Percentiles rank a stretch among this genome's conserved stretches.
phyloP scores from a whole-genome alignment of 176 grass and related monocot genomes.

The Elymus sibiricus region DNA sequence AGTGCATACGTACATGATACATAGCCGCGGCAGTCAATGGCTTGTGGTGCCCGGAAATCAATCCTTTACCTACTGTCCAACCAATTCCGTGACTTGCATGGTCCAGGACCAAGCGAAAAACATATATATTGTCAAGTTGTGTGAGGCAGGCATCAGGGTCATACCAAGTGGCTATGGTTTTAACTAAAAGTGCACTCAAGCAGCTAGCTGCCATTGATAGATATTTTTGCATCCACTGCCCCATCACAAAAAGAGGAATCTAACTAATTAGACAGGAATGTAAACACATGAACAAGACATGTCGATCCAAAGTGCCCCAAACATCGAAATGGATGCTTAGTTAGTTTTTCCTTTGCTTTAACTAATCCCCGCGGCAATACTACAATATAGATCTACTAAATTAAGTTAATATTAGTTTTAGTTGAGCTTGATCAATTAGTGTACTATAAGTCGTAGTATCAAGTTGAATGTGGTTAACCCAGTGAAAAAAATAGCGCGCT shows the following conservation, averaged over 20 bases:
- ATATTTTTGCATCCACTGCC: background rate
- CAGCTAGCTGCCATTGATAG: conserved; percentile 24
- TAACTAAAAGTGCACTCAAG: conserved; percentile 47
- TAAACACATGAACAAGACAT: conserved; percentile 26
- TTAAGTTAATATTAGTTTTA: background rate
- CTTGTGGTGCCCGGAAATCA: conserved; percentile 48
- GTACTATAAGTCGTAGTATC: background rate
- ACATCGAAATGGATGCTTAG: background rate
- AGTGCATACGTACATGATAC: background rate
- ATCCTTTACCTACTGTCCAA: conserved; percentile 62
- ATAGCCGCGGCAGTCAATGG: conserved; percentile 33
- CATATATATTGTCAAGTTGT: background rate
- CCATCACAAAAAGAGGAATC: conserved; percentile 13
- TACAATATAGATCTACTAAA: background rate
- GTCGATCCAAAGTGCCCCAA: background rate
- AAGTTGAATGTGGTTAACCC: too few species aligned
- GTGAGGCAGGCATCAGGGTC: conserved; percentile 10
- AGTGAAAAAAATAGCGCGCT: too few species aligned
- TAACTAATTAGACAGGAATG: background rate
- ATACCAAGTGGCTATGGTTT: conserved; percentile 21
- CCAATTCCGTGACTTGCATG: conserved; percentile 58
- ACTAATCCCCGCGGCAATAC: background rate
- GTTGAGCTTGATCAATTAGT: background rate
- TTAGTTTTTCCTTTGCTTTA: background rate
- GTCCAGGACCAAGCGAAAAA: background rate